Conservation (phyloP, 345 rosid genomes). For the Melastoma malabathricum region DNA sequence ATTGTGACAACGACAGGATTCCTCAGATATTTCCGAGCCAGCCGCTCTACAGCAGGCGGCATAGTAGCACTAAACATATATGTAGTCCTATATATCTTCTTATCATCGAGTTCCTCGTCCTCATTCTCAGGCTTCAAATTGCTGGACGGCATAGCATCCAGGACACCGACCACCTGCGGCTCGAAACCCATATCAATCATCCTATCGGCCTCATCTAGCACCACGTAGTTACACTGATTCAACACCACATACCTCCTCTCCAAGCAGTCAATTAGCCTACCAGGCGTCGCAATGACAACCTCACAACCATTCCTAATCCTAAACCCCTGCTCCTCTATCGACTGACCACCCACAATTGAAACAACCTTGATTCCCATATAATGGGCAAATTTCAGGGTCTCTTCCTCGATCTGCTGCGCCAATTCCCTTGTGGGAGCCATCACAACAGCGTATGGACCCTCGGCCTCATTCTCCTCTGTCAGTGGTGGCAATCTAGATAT, state of each 20-base stretch:
- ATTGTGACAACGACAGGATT: constrained; percentile 92
- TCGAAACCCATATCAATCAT: constrained; percentile 98
- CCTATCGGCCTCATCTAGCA: constrained; percentile 96
- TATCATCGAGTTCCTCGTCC: constrained; percentile 90
- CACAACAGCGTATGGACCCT: constrained; percentile 92
- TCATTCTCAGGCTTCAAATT: constrained; percentile 91
- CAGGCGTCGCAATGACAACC: constrained; percentile 88
- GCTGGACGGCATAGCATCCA: constrained; percentile 95
- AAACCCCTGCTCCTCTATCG: constrained; percentile 86
- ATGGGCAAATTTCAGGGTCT: constrained; percentile 79
- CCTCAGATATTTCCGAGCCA: constrained; percentile 87
- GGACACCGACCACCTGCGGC: constrained; percentile 78
- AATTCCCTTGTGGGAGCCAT: constrained; percentile 91
- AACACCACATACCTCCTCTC: constrained; percentile 85
- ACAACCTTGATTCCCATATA: constrained; percentile 79
- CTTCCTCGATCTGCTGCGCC: constrained; percentile 94
- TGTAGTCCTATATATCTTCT: constrained; percentile 82
- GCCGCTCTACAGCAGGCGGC: constrained; percentile 92
- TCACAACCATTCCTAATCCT: constrained; percentile 92
- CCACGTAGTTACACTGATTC: constrained; percentile 90
- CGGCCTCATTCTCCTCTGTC: constrained; percentile 76
- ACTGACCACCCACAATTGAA: constrained; percentile 90
- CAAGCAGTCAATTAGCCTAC: constrained; percentile 79
- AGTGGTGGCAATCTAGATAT: constrained; percentile 73
- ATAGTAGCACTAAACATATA: constrained; percentile 98